Evolutionary conservation across 1,284 basidiomycete species (phyloP).

Genomic region (Ceratobasidium sp.): DNA sequence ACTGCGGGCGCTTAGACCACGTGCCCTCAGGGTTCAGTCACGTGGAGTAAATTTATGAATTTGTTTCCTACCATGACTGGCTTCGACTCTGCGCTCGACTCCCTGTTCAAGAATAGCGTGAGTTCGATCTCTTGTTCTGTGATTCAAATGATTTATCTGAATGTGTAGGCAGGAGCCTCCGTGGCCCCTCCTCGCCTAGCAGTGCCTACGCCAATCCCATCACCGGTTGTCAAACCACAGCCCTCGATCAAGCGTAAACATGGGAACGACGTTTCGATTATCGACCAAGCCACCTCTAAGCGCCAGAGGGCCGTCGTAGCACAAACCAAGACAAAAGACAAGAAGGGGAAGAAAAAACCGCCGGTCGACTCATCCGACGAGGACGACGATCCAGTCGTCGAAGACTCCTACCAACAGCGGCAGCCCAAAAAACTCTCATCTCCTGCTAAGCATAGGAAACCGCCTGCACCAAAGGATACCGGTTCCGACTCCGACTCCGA

Average conservation of each 20-base stretch:
- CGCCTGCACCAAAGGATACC: background rate
- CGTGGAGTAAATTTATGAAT: slow-evolving; percentile 20
- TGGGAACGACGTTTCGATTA: slow-evolving; percentile 29
- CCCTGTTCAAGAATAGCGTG: slow-evolving; percentile 59
- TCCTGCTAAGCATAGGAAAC: background rate
- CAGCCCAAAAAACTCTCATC: slow-evolving; percentile 48
- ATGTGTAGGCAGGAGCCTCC: slow-evolving; percentile 29
- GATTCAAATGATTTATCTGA: background rate
- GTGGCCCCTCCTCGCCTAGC: slow-evolving; percentile 46
- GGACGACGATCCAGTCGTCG: slow-evolving; percentile 39
- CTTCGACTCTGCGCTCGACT: slow-evolving; percentile 57
- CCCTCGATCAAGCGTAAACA: slow-evolving; percentile 42
- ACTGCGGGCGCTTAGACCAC: background rate
- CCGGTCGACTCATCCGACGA: slow-evolving; percentile 21
- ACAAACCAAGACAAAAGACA: slow-evolving; percentile 36
- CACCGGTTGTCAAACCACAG: slow-evolving; percentile 6
- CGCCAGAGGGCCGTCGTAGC: slow-evolving; percentile 18
- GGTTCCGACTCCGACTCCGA: slow-evolving; percentile 51
- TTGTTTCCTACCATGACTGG: slow-evolving; percentile 17
- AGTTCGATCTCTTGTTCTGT: slow-evolving; percentile 47
- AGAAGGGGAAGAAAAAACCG: slow-evolving; percentile 17
- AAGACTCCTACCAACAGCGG: slow-evolving; percentile 47
- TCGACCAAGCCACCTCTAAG: slow-evolving; percentile 18
- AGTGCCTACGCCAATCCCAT: slow-evolving; percentile 26
- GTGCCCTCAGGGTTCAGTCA: background rate